Conservation (phyloP, 352 stramenopile genomes). For the Phytophthora sojae region DNA sequence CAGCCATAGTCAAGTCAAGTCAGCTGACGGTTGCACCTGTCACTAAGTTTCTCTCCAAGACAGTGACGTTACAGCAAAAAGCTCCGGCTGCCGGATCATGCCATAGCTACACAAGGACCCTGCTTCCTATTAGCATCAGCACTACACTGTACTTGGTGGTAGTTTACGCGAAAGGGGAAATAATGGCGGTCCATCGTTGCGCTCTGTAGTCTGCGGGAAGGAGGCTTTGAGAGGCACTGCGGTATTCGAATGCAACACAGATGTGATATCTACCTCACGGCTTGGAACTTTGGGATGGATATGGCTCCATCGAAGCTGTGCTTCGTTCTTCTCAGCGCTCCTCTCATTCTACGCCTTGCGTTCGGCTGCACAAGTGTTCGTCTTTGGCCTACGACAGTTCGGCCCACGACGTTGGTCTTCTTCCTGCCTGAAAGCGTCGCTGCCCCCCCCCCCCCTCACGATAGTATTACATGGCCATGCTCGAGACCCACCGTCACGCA, state of each 20-base stretch:
- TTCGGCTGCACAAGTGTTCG: neutral
- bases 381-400: neutral
- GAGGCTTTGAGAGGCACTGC: neutral
- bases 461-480: slow-evolving; percentile 16
- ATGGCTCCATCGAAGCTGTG: neutral
- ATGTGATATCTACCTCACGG: neutral
- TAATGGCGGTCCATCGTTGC: neutral
- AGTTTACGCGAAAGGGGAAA: too few species aligned
- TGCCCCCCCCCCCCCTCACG: neutral
- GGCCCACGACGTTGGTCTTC: neutral
- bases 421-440: too few species aligned
- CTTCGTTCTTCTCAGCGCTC: neutral
- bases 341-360: neutral
- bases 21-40: too few species aligned
- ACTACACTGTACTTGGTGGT: too few species aligned
- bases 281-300: too few species aligned
- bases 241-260: neutral
- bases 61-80: too few species aligned
- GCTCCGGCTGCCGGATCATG: too few species aligned
- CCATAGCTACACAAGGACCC: too few species aligned
- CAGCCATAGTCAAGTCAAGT: too few species aligned
- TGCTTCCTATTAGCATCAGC: too few species aligned
- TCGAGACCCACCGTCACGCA: slow-evolving; percentile 13
- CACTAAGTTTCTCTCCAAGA: too few species aligned
- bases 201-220: neutral